Evolutionary conservation across 163 green algal genomes (phyloP).

Genomic region (Chlamydomonas reinhardtii): DNA sequence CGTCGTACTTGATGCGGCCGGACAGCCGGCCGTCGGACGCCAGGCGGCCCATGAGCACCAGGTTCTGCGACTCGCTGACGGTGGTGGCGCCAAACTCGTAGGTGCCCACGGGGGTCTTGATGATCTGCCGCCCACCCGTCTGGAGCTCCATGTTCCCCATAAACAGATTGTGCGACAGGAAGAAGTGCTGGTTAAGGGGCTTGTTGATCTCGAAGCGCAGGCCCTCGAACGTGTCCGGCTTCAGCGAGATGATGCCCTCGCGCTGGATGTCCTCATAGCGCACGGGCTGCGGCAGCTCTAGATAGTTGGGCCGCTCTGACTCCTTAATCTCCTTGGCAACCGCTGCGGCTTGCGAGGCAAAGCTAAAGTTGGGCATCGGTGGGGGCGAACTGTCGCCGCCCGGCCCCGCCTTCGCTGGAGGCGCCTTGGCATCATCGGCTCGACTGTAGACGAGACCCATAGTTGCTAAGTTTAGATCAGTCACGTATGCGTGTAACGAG

Average conservation of each 20-base stretch:
- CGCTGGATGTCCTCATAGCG: slow-evolving; percentile 95
- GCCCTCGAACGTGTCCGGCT: slow-evolving; percentile 97
- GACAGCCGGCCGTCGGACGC: slow-evolving; percentile 65
- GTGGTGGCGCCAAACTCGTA: slow-evolving; percentile 99
- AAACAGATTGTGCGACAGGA: slow-evolving; percentile 87
- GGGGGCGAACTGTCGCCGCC: slow-evolving; percentile 52
- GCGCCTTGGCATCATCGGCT: slow-evolving; percentile 13
- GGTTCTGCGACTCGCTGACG: slow-evolving; percentile 65
- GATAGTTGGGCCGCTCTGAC: slow-evolving; percentile 70
- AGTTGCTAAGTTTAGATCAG: background rate
- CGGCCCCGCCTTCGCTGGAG: slow-evolving; percentile 31
- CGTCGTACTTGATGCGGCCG: slow-evolving; percentile 85
- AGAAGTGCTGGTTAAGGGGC: slow-evolving; percentile 98
- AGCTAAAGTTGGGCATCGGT: slow-evolving; percentile 68
- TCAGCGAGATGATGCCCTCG: slow-evolving; percentile 94
- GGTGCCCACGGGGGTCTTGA: slow-evolving; percentile 92
- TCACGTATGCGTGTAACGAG: background rate
- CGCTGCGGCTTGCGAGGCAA: slow-evolving; percentile 38
- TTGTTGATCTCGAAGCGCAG: slow-evolving; percentile 97
- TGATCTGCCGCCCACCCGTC: slow-evolving; percentile 78
- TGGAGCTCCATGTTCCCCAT: slow-evolving; percentile 96
- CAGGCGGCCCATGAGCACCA: slow-evolving; percentile 76
- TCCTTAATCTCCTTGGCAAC: slow-evolving; percentile 54
- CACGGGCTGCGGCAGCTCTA: slow-evolving; percentile 86
- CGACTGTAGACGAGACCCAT: slow-evolving; percentile 39